Base-by-base conservation (phyloP, 495 filamentous ascomycete species). In the Umbilicaria muhlenbergii region DNA sequence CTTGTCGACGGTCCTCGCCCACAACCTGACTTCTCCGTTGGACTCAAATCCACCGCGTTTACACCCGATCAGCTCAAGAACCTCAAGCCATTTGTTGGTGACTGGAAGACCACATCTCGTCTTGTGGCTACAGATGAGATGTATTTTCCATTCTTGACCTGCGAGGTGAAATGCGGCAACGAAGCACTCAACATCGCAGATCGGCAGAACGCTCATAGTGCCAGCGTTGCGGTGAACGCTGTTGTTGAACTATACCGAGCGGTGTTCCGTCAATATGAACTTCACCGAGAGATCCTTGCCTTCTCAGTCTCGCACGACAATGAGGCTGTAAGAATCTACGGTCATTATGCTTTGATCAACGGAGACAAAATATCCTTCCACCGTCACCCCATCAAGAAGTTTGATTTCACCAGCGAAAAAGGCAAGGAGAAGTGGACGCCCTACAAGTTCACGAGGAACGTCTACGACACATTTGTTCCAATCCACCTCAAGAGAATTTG, bases 281-380 rank as follows among this genome's bases (percentile, higher is more conserved):
- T 58, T 18, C 14, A 58, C 37, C 41, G 52, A 18, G 47, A 39
- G 34, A 45, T 61, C 34, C 54, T 64, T 44, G 47, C 55, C 40
- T 69, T 67, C 55, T 68, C 62, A 13, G 52, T 70, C 43, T 70
- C 64, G 17, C 60, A 68, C 46, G 46, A 67, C 40, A 39, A 68
- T 36, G 12, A 41, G 19, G 45, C 45, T 8, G 60, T 69, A 18
- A 47, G 54, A n/a, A 65, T 71, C 16, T 60, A 59, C 24, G 59
- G 61, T 24, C 47, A 65, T 47, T 65, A 65, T 38, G 47, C 48
- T 2, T 43, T 60, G 11, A 61, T 63, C 12, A 43, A 54, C 32
- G 51, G 43, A 41, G 47, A 57, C 8, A 2, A 55, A 11, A 57
- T 46, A 14, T 46, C 39, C 5, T 57, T 62, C 45, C 61, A 68